Percentiles rank a stretch among this genome's conserved stretches.
Evolutionary conservation across 2,329 filamentous ascomycete species (phyloP).

Genomic region (Tolypocladium inflatum): DNA sequence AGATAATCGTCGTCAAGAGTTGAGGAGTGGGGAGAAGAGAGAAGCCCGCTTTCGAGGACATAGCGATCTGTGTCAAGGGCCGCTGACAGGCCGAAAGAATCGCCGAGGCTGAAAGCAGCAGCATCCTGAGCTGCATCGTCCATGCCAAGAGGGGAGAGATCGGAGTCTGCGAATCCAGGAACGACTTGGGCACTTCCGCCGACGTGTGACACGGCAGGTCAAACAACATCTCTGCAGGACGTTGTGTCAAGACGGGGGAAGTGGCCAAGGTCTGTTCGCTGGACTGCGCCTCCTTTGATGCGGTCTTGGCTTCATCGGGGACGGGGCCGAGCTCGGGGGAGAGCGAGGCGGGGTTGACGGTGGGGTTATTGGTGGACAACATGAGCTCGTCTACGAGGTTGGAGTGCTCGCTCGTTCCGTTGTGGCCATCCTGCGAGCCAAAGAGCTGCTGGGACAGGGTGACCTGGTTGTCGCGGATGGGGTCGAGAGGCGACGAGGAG

Average conservation of each 20-base stretch:
- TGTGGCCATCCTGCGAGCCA: constrained; percentile 32
- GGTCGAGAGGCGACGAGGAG: constrained; percentile 31
- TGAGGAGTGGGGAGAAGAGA: constrained; percentile 61
- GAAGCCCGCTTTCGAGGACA: constrained; percentile 67
- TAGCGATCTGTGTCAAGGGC: constrained; percentile 64
- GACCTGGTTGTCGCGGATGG: constrained; percentile 35
- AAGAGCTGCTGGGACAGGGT: constrained; percentile 53
- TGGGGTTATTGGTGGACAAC: constrained; percentile 30
- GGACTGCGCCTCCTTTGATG: constrained; percentile 11
- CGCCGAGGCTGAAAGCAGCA: constrained; percentile 58
- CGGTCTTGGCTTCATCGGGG: constrained; percentile 24
- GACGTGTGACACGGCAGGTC: constrained; percentile 99
- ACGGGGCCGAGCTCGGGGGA: constrained; percentile 48
- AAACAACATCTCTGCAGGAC: constrained; percentile 99
- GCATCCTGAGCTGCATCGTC: constrained; percentile 46
- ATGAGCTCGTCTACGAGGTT: constrained; percentile 34
- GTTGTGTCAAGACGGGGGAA: constrained; percentile 94
- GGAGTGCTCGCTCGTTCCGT: constrained; percentile 16
- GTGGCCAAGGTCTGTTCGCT: constrained; percentile 20
- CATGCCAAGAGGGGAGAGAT: constrained; percentile 30
- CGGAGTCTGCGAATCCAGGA: constrained; percentile 31
- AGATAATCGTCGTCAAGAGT: constrained; percentile 59
- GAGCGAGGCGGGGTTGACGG: constrained; percentile 52
- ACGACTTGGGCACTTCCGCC: constrained; percentile 48
- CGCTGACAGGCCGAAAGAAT: constrained; percentile 60